Evolutionary conservation across 495 filamentous ascomycete species (phyloP).

Genomic region (Articulospora tetracladia): DNA sequence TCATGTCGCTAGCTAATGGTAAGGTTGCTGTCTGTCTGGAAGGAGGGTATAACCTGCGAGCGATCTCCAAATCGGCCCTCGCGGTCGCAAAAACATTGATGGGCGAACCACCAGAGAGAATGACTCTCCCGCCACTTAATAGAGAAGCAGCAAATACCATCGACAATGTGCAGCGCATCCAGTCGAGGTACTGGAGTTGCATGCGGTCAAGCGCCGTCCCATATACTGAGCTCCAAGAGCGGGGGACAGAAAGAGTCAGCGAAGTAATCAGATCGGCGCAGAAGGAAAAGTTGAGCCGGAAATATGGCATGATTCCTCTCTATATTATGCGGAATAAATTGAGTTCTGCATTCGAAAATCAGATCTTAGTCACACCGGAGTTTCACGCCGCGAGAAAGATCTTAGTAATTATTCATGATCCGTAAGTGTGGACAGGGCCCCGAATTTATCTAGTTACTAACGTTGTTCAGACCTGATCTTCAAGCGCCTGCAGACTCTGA

Average conservation of each 20-base stretch:
- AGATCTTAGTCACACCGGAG: conserved; percentile 73
- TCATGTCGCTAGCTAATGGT: conserved; percentile 91
- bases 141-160: conserved; percentile 45
- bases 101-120: conserved; percentile 84
- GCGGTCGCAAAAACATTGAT: conserved; percentile 90
- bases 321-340: conserved; percentile 67
- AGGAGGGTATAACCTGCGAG: conserved; percentile 91
- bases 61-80: conserved; percentile 87
- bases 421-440: conserved; percentile 46
- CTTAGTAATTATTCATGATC: conserved; percentile 77
- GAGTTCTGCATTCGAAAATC: conserved; percentile 77
- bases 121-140: conserved; percentile 43
- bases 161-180: conserved; percentile 45
- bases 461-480: conserved; percentile 57
- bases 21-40: conserved; percentile 91
- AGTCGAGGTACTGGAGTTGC: conserved; percentile 58
- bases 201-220: conserved; percentile 50
- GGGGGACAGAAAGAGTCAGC: conserved; percentile 35
- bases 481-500: conserved; percentile 62
- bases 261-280: conserved; percentile 78
- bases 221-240: conserved; percentile 32
- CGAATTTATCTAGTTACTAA: neutral
- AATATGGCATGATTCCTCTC: conserved; percentile 70
- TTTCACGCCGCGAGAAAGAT: conserved; percentile 42
- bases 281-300: conserved; percentile 59